Conservation (phyloP, 1,284 basidiomycete genomes). For the Cerrena zonata region DNA sequence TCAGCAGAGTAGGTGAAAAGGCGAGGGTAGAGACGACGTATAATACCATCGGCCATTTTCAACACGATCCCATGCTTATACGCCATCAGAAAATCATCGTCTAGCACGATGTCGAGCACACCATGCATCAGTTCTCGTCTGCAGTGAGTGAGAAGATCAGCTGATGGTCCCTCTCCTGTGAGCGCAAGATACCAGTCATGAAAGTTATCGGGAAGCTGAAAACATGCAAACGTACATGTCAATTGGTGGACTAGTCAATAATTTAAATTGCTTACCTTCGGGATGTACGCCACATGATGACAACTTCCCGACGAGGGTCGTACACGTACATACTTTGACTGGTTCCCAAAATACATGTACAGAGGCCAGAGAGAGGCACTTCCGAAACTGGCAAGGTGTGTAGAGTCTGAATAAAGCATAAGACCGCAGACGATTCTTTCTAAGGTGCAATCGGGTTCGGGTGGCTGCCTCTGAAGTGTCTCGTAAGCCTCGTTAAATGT, state of each 20-base stretch:
- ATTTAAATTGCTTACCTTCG: conserved; percentile 11
- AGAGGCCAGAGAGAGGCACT: conserved; percentile 32
- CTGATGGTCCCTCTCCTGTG: not conserved
- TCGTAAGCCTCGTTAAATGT: not conserved
- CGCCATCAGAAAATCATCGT: conserved; percentile 21
- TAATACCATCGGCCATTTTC: conserved; percentile 14
- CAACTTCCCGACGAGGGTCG: conserved; percentile 20
- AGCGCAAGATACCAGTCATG: not conserved
- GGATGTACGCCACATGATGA: conserved; percentile 32
- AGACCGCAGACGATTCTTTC: conserved; percentile 23
- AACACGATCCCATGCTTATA: conserved; percentile 26
- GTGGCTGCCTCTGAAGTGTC: not conserved
- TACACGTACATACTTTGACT: conserved; percentile 30
- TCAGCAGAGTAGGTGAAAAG: conserved; percentile 24
- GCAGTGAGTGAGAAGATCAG: conserved; percentile 3
- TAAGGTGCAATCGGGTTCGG: conserved; percentile 6
- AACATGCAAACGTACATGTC: not conserved
- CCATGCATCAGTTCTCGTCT: conserved; percentile 30
- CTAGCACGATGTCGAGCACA: conserved; percentile 21
- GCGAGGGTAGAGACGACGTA: conserved; percentile 15
- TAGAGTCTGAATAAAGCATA: conserved; percentile 35
- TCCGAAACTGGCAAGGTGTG: conserved; percentile 33
- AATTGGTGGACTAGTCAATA: not conserved
- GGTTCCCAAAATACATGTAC: conserved; percentile 33
- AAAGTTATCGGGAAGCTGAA: not conserved